These are phyloP conservation scores for Dothideomycetidae sp. DNA, from an alignment of 2,329 filamentous ascomycete genomes.

Conservation along the genomic window DNA sequence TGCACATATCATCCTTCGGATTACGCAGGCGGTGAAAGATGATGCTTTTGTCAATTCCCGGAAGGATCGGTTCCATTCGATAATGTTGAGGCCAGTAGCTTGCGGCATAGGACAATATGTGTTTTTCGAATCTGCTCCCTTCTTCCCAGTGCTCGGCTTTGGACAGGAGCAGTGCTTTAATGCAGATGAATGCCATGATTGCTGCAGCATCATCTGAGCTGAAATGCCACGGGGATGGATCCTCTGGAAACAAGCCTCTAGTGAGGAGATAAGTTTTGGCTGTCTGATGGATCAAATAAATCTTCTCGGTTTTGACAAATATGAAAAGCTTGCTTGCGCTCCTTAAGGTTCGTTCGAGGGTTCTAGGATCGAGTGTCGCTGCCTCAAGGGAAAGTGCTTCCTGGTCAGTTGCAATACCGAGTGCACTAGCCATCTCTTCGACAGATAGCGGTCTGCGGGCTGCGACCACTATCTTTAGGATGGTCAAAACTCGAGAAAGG, in stretches of 20 bases:
- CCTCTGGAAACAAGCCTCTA: not conserved
- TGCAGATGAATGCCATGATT: conserved; percentile 1
- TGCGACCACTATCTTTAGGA: conserved; percentile 18
- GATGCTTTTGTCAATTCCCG: not conserved
- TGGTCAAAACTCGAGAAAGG: conserved; percentile 7
- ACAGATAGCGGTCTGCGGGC: conserved; percentile 17
- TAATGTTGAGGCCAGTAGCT: conserved; percentile 2
- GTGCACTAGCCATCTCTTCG: conserved; percentile 16
- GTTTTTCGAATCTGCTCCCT: not conserved
- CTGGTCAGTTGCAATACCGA: conserved; percentile 11
- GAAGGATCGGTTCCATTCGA: not conserved
- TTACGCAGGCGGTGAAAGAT: not conserved
- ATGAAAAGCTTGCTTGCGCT: conserved; percentile 18
- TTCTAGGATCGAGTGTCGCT: conserved; percentile 2
- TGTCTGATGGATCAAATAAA: conserved; percentile 21
- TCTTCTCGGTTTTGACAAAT: conserved; percentile 13
- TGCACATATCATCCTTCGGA: too few species aligned
- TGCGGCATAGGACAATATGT: conserved; percentile 1
- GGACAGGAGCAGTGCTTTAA: not conserved
- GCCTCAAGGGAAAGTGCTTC: conserved; percentile 6
- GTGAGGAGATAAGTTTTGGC: conserved; percentile 18
- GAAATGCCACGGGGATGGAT: conserved; percentile 1
- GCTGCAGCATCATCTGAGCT: not conserved
- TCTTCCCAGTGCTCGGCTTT: not conserved
- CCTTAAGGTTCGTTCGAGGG: conserved; percentile 9